Evolutionary conservation across 169 alveolate genomes (phyloP).

Genomic region (Plasmodium falciparum): DNA sequence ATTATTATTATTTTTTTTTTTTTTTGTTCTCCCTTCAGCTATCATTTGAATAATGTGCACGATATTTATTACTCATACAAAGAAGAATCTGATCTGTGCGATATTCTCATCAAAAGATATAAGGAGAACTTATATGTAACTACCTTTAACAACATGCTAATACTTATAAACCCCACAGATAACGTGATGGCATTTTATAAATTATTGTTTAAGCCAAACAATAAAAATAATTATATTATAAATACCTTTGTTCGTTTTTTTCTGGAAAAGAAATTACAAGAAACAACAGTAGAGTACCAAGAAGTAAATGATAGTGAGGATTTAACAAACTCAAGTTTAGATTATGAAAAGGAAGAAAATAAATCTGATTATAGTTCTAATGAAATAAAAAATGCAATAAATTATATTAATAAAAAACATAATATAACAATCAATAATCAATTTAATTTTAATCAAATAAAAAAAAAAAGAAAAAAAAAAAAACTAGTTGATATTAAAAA

Average conservation of each 20-base stretch:
- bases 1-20: constrained; percentile 1
- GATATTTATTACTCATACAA: constrained; percentile 63
- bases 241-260: constrained; percentile 20
- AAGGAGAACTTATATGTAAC: constrained; percentile 46
- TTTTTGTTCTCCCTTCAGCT: constrained; percentile 4
- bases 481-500: constrained; percentile 13
- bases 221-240: constrained; percentile 70
- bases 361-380: constrained; percentile 15
- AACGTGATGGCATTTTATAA: constrained; percentile 29
- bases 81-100: constrained; percentile 52
- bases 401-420: constrained; percentile 17
- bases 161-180: constrained; percentile 40
- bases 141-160: constrained; percentile 61
- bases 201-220: constrained; percentile 46
- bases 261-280: constrained; percentile 16
- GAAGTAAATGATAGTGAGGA: background rate
- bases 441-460: background rate
- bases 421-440: background rate
- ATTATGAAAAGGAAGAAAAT: background rate
- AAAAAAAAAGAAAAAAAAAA: constrained; percentile 15
- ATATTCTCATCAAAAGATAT: constrained; percentile 41
- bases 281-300: background rate
- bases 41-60: constrained; percentile 26
- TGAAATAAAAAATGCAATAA: constrained; percentile 14
- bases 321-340: background rate